These are phyloP conservation scores for Epithele typhae DNA, from an alignment of 768 basidiomycete species.

Conservation along the genomic window DNA sequence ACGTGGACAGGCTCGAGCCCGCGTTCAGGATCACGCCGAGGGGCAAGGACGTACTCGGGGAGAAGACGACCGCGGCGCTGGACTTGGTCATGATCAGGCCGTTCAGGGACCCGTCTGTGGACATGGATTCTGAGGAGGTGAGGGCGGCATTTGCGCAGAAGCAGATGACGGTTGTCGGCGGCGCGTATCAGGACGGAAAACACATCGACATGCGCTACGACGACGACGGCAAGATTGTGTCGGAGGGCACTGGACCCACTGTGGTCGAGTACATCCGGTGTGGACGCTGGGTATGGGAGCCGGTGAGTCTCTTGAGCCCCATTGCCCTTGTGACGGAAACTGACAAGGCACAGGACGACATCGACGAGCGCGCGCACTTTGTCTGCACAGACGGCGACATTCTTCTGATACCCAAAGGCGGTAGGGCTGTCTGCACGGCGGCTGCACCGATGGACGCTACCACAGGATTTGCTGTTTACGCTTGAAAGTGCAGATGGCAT, in stretches of 20 bases:
- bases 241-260: conserved; percentile 41
- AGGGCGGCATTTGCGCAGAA: conserved; percentile 50
- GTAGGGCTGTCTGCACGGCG: conserved; percentile 49
- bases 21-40: conserved; percentile 75
- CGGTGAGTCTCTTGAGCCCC: conserved; percentile 45
- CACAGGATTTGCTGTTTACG: conserved; percentile 45
- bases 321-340: not conserved
- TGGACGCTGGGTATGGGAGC: conserved; percentile 83
- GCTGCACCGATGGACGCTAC: conserved; percentile 29
- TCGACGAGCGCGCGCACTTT: conserved; percentile 60
- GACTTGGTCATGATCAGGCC: conserved; percentile 81
- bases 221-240: conserved; percentile 33
- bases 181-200: conserved; percentile 74
- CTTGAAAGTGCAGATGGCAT: too few species aligned
- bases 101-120: conserved; percentile 46
- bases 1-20: conserved; percentile 84
- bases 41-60: conserved; percentile 37
- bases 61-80: conserved; percentile 39
- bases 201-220: conserved; percentile 64
- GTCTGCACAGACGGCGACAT: conserved; percentile 81
- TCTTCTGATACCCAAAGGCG: conserved; percentile 54
- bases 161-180: conserved; percentile 47
- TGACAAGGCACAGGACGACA: conserved; percentile 40
- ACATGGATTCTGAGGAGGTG: conserved; percentile 36
- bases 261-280: conserved; percentile 80